Evolutionary conservation across 768 basidiomycete genomes (phyloP), one percentile per base, ranked within the genome.

Genomic region (Auricularia cornea): DNA sequence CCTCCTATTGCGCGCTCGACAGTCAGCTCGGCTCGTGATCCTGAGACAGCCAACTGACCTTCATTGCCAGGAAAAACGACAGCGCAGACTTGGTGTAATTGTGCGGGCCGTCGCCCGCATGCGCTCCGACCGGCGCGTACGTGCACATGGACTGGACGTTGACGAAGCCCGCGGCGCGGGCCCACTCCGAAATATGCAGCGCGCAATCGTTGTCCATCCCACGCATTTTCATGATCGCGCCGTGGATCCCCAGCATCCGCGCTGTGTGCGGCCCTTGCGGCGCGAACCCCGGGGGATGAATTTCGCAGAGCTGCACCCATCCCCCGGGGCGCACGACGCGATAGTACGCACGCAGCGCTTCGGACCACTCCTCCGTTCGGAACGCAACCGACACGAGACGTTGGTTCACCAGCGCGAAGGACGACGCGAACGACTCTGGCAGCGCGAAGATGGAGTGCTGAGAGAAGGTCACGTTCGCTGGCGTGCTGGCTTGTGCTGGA

Each of bases 291-390:
- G 35, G 35, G 0, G 35, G 35, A 38, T 38, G 35, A 18, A 48
- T 48, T 20, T 66, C 65, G 26, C 29, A 20, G 3, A 66, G 31
- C 38, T 61, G 63, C n/a, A 66, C 60, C 63, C 63, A 63, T 2
- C 65, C 65, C 3, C 65, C 65, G 16, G 65, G 65, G 12, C 41
- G 64, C 18, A 59, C 8, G n/a, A 64, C 59, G 20, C 65, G 63
- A 32, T 20, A 66, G 12, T 61, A 40, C 23, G 61, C 60, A 2
- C 23, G 44, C 8, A 66, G 28, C 23, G 60, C 38, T 3, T 32
- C 30, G 23, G 60, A 28, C 65, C 65, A 66, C 5, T 64, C 63
- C 3, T 40, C 33, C 11, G 11, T 14, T 14, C 26, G 28, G 32
- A 66, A 48, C 3, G 60, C 63, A 5, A 20, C 51, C 16, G 52